phyloP scores from a whole-genome alignment of 2,329 filamentous ascomycete species.

The Botrytis galanthina region DNA sequence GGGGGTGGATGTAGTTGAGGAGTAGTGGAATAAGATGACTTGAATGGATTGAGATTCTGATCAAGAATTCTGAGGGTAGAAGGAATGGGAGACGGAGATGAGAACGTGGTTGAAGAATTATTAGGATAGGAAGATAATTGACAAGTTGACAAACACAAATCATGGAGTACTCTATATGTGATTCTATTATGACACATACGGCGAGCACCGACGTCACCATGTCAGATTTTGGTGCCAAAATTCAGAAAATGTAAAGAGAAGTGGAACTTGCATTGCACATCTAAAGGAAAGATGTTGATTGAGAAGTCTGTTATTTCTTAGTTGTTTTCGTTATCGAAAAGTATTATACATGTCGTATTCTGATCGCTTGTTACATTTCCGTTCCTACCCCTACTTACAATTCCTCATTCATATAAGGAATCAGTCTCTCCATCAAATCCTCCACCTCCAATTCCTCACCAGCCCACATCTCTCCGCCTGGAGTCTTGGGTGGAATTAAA shows the following conservation, averaged over 20 bases:
- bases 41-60: neutral
- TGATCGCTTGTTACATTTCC: neutral
- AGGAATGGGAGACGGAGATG: neutral
- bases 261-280: neutral
- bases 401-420: slow-evolving; percentile 23
- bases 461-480: slow-evolving; percentile 49
- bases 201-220: neutral
- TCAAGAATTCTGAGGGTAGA: neutral
- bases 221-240: neutral
- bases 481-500: slow-evolving; percentile 65
- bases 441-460: slow-evolving; percentile 56
- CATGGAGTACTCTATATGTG: neutral
- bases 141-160: neutral
- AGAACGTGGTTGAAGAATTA: neutral
- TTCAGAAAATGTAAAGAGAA: neutral
- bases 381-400: slow-evolving; percentile 25
- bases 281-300: neutral
- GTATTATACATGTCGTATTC: neutral
- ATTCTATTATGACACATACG: neutral
- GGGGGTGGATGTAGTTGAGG: neutral
- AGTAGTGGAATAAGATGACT: neutral
- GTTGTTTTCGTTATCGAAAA: neutral
- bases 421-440: slow-evolving; percentile 51
- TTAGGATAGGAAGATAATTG: neutral
- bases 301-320: neutral